Conservation (phyloP, 495 filamentous ascomycete species). For the Talaromyces thailandensis region DNA sequence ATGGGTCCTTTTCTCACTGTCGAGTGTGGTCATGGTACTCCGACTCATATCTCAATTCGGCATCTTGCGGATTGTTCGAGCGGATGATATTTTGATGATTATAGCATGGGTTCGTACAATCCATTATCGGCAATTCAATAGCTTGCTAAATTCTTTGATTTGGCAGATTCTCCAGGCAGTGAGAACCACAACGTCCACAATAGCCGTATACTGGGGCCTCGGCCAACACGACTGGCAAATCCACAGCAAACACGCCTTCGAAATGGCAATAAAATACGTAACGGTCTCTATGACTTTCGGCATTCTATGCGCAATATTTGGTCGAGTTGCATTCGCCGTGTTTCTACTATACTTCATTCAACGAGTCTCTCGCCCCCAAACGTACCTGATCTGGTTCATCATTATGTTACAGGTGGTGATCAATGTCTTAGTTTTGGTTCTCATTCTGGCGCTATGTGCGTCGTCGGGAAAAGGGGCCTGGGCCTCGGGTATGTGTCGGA, state of each 20-base stretch:
- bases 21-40: neutral
- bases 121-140: neutral
- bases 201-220: conserved; percentile 2
- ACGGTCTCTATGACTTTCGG: neutral
- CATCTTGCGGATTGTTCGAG: neutral
- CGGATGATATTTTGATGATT: conserved; percentile 3
- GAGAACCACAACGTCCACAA: neutral
- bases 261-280: neutral
- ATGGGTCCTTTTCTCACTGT: neutral
- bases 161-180: neutral
- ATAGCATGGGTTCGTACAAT: neutral
- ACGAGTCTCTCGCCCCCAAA: neutral
- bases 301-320: neutral
- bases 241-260: neutral
- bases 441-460: neutral
- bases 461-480: neutral
- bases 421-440: neutral
- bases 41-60: conserved; percentile 1
- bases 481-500: neutral
- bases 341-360: neutral
- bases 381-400: neutral
- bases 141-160: neutral
- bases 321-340: neutral
- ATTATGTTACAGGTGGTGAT: conserved; percentile 1
- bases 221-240: neutral